phyloP scores from a whole-genome alignment of 129 eudicot species.

The Centaurea solstitialis region DNA sequence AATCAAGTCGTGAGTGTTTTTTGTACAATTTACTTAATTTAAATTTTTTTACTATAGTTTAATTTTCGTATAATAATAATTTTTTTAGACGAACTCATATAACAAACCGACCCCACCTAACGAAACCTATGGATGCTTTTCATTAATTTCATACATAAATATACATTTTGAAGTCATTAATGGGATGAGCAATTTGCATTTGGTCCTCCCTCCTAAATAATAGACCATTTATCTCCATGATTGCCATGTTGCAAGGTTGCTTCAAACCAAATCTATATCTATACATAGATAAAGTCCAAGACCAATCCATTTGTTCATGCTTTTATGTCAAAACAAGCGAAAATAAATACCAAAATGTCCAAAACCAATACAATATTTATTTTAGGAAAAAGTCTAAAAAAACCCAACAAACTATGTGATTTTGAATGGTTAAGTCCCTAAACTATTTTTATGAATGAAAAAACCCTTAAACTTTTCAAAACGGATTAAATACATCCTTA shows the following conservation, averaged over 20 bases:
- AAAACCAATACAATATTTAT: background rate
- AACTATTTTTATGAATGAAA: too few relatives aligned
- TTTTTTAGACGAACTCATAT: too few relatives aligned
- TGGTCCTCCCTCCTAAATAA: background rate
- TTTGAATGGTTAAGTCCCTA: too few relatives aligned
- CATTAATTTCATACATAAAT: background rate
- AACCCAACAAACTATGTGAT: too few relatives aligned
- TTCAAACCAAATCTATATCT: background rate
- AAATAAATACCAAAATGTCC: background rate
- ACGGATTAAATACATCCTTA: too few relatives aligned
- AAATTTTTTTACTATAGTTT: too few relatives aligned
- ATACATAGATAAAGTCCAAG: background rate
- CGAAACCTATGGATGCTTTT: background rate
- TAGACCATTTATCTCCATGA: constrained; percentile 5
- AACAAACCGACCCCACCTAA: background rate
- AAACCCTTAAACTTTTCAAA: too few relatives aligned
- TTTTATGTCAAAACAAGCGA: background rate
- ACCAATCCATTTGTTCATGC: background rate
- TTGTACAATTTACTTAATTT: too few relatives aligned
- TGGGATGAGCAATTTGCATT: background rate
- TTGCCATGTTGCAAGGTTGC: constrained; percentile 12
- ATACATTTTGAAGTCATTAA: background rate
- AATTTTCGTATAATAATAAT: too few relatives aligned
- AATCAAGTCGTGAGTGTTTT: too few relatives aligned
- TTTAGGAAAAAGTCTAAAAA: too few relatives aligned